A percentile compares a stretch with the other conserved stretches of the same genome.
These are phyloP conservation scores for Candida succiphila DNA, from an alignment of 805 yeast species.

Conservation along the genomic window DNA sequence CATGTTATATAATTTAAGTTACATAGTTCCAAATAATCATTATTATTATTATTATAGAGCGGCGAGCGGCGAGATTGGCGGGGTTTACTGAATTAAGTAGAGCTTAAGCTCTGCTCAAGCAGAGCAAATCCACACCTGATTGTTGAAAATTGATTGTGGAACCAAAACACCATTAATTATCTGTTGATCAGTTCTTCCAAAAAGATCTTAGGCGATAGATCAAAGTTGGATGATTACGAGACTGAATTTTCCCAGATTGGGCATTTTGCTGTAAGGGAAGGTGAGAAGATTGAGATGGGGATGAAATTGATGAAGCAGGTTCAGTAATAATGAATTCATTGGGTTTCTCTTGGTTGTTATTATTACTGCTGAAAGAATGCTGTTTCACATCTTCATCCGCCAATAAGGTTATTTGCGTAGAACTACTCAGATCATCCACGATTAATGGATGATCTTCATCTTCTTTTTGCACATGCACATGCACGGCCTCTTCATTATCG, in stretches of 20 bases:
- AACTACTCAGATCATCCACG: conserved; percentile 1
- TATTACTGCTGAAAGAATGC: conserved; percentile 3
- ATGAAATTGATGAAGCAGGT: conserved; percentile 2
- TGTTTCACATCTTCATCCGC: conserved; percentile 11
- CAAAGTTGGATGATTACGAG: conserved; percentile 1
- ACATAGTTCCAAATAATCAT: neutral
- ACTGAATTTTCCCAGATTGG: too few species aligned
- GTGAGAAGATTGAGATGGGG: too few species aligned
- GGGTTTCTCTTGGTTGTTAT: neutral
- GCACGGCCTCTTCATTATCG: neutral
- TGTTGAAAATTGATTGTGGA: neutral
- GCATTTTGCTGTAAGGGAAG: too few species aligned
- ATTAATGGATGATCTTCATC: too few species aligned
- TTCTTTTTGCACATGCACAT: too few species aligned
- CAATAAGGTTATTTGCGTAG: conserved; percentile 1
- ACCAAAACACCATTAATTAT: neutral
- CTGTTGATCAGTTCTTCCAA: conserved; percentile 5
- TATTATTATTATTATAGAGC: neutral
- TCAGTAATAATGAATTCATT: neutral
- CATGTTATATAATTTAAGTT: neutral
- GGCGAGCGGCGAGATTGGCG: neutral
- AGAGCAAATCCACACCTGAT: too few species aligned
- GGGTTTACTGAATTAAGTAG: neutral
- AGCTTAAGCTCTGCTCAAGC: too few species aligned
- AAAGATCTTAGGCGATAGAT: conserved; percentile 10